Conservation (phyloP, 352 stramenopile genomes). For the Pilasporangium apinafurcum region DNA sequence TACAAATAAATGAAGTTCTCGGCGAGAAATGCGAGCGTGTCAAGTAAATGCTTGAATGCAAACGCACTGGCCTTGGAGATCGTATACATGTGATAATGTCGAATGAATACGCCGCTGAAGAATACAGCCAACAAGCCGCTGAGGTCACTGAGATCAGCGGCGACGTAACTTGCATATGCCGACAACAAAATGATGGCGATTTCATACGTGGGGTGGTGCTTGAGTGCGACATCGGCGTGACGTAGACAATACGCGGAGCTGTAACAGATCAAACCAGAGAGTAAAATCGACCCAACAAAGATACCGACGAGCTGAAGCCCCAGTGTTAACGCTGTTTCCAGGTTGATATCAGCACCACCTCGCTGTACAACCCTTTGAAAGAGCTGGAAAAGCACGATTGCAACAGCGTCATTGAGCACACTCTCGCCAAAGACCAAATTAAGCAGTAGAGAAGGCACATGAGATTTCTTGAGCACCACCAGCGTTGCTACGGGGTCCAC, state of each 20-base stretch:
- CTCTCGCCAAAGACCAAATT: constrained; percentile 93
- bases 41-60: constrained; percentile 55
- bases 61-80: constrained; percentile 48
- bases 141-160: constrained; percentile 50
- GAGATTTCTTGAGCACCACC: constrained; percentile 85
- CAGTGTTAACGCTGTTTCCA: constrained; percentile 12
- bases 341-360: constrained; percentile 24
- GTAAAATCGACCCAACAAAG: constrained; percentile 33
- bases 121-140: constrained; percentile 90
- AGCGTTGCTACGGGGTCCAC: constrained; percentile 91
- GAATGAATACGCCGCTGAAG: constrained; percentile 82
- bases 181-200: constrained; percentile 65
- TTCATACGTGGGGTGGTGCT: constrained; percentile 48
- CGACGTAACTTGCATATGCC: constrained; percentile 68
- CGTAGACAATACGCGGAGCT: constrained; percentile 26
- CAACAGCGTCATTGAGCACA: constrained; percentile 68
- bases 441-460: constrained; percentile 77
- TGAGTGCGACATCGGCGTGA: constrained; percentile 25
- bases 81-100: constrained; percentile 71
- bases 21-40: constrained; percentile 54
- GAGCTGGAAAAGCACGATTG: constrained; percentile 71
- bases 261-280: constrained; percentile 39
- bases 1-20: constrained; percentile 78
- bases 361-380: constrained; percentile 46
- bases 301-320: constrained; percentile 28